A percentile compares a stretch with the other conserved stretches of the same genome.
Evolutionary conservation across 1,139 yeast species (phyloP).

Genomic region (Candida buenavistaensis): DNA sequence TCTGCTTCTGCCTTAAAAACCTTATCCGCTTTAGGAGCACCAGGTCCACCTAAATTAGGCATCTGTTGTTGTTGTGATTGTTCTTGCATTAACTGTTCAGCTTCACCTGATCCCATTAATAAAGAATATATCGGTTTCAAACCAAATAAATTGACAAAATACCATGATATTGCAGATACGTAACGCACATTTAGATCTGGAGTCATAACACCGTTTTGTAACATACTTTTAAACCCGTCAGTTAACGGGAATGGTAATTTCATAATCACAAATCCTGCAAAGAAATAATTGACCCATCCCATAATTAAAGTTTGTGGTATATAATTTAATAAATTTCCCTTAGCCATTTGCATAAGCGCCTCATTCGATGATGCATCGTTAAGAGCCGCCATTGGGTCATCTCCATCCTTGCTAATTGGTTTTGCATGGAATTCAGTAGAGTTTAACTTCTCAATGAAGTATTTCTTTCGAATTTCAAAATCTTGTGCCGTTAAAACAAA

Average conservation of each 20-base stretch:
- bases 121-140: slow-evolving; percentile 78
- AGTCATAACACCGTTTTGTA: slow-evolving; percentile 85
- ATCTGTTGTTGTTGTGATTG: slow-evolving; percentile 44
- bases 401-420: slow-evolving; percentile 44
- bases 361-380: slow-evolving; percentile 72
- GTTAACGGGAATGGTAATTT: slow-evolving; percentile 69
- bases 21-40: slow-evolving; percentile 60
- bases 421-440: slow-evolving; percentile 52
- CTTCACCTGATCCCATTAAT: slow-evolving; percentile 53
- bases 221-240: slow-evolving; percentile 83
- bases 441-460: slow-evolving; percentile 46
- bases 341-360: slow-evolving; percentile 75
- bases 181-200: slow-evolving; percentile 85
- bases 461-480: slow-evolving; percentile 49
- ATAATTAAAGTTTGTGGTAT: slow-evolving; percentile 90
- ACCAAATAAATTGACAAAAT: slow-evolving; percentile 86
- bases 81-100: slow-evolving; percentile 51
- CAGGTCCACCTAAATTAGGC: slow-evolving; percentile 51
- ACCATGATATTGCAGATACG: slow-evolving; percentile 98
- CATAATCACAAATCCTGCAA: slow-evolving; percentile 85
- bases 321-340: slow-evolving; percentile 77
- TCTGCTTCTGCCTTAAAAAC: slow-evolving; percentile 74
- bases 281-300: slow-evolving; percentile 96
- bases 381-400: slow-evolving; percentile 55
- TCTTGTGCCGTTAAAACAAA: slow-evolving; percentile 45